A percentile compares a stretch with the other conserved stretches of the same genome.
Evolutionary conservation across 306 rosid species (phyloP).

Genomic region (Vigna radiata): DNA sequence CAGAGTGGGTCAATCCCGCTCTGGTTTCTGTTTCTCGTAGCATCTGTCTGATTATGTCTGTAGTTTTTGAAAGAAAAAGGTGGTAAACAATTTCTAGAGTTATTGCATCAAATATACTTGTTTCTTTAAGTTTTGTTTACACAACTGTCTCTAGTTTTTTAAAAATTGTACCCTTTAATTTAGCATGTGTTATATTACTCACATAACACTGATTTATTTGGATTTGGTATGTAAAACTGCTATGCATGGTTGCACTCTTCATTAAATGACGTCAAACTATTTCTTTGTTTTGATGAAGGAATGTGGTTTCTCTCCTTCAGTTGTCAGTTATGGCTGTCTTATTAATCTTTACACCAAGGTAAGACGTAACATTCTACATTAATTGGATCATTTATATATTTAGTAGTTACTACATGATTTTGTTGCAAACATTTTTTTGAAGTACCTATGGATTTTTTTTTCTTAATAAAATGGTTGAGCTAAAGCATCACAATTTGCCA

Average conservation of each 20-base stretch:
- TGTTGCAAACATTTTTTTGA: conserved; percentile 32
- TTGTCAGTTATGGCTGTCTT: conserved; percentile 92
- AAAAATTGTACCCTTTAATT: neutral
- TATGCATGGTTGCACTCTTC: conserved; percentile 5
- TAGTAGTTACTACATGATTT: conserved; percentile 16
- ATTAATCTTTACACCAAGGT: conserved; percentile 92
- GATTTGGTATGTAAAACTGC: conserved; percentile 13
- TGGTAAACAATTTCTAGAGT: neutral
- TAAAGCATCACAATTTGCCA: too few species aligned
- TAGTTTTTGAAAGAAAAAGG: neutral
- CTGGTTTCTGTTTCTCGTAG: too few species aligned
- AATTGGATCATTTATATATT: conserved; percentile 20
- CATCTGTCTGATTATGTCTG: too few species aligned
- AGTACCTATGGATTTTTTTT: neutral
- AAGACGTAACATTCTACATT: conserved; percentile 34
- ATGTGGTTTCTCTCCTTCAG: conserved; percentile 93
- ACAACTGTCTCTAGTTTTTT: conserved; percentile 2
- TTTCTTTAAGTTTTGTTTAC: conserved; percentile 25
- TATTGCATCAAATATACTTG: conserved; percentile 16
- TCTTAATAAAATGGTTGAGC: too few species aligned
- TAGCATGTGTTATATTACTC: conserved; percentile 24
- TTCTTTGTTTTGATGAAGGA: conserved; percentile 58
- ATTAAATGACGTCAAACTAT: conserved; percentile 40
- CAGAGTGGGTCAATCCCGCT: too few species aligned
- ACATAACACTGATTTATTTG: conserved; percentile 25